Evolutionary conservation across 1,139 yeast species (phyloP), one percentile per base, ranked within the genome.

Genomic region (Debaryomyces robertsiae): DNA sequence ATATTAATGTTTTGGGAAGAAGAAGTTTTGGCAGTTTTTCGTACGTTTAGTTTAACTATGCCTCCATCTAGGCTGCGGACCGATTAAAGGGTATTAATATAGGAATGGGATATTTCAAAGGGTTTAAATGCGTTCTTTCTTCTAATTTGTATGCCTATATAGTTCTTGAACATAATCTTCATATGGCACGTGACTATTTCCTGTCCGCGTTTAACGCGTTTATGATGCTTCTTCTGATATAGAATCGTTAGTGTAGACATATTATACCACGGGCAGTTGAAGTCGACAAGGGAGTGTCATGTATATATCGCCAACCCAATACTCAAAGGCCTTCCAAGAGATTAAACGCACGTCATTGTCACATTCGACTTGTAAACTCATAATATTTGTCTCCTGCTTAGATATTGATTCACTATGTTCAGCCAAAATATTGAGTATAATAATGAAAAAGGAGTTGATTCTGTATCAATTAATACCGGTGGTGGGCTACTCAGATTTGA

Each of bases 351-450:
- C 81, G 10, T 82, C 90, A 9, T 65, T 88, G 39, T 84, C 95
- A 7, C 96, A 90, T 59, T 84, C 96, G 17, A 85, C 96, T 6
- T 93, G 98, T 59, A 86, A 87, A 54, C 68, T 93, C 44, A 91
- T 90, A 30, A 73, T 94, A 17, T 90, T 91, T 59, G 96, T 90
- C 27, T 87, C 98, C 6, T 88, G 96, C 62, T 71, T 91, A 51
- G 89, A 86, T 61, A 84, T 93, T 32, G 99, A 94, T 67, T 90
- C 98, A 32, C 69, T 94, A 19, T 93, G 98, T 66, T 88, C 96
- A 0, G 82, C 95, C 31, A 84, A 82, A 57, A 84, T 90, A 58
- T 67, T 93, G 24, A 73, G 93, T 27, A 64, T 75, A 35, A 67
- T 89, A 41, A 72, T 93, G 46, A 84, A 88, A 60, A 82, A 85